These are phyloP conservation scores for Stereocaulon alpinum DNA, from an alignment of 495 filamentous ascomycete genomes.

Conservation along the genomic window DNA sequence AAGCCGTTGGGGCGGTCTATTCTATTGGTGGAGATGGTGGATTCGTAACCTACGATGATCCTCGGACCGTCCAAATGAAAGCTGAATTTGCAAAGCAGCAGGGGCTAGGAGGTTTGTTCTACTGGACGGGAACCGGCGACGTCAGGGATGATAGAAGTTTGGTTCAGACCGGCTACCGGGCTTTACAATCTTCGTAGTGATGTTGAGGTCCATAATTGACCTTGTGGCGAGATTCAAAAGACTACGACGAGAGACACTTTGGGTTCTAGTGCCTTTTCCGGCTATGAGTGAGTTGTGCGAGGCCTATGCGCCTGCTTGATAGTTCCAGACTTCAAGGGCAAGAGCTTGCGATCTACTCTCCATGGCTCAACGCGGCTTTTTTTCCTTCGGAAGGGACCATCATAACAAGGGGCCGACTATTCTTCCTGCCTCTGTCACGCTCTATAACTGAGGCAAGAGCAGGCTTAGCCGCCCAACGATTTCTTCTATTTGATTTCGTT, in stretches of 20 bases:
- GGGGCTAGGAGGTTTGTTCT: conserved; percentile 75
- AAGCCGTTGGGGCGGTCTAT: conserved; percentile 57
- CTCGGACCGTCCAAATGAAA: conserved; percentile 74
- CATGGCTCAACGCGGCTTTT: too few relatives aligned
- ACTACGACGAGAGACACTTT: background rate
- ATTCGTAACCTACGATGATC: conserved; percentile 81
- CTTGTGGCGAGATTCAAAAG: background rate
- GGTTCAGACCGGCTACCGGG: conserved; percentile 48
- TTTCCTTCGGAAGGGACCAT: background rate
- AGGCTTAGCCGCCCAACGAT: background rate
- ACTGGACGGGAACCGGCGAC: conserved; percentile 85
- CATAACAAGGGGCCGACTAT: background rate
- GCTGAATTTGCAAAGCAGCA: conserved; percentile 68
- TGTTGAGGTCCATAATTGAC: background rate
- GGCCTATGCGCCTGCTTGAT: too few relatives aligned
- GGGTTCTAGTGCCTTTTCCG: background rate
- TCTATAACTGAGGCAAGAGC: background rate
- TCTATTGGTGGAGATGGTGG: conserved; percentile 77
- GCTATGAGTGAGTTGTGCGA: background rate
- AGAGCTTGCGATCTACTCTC: background rate
- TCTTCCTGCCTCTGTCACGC: too few relatives aligned
- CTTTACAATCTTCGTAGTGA: conserved; percentile 1
- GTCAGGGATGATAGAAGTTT: conserved; percentile 57
- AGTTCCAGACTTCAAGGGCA: background rate
- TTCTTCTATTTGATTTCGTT: background rate